Percentiles rank a stretch among this genome's conserved stretches.
Evolutionary conservation across 176 grass and related monocot genomes (phyloP).

Genomic region (Eragrostis nindensis): DNA sequence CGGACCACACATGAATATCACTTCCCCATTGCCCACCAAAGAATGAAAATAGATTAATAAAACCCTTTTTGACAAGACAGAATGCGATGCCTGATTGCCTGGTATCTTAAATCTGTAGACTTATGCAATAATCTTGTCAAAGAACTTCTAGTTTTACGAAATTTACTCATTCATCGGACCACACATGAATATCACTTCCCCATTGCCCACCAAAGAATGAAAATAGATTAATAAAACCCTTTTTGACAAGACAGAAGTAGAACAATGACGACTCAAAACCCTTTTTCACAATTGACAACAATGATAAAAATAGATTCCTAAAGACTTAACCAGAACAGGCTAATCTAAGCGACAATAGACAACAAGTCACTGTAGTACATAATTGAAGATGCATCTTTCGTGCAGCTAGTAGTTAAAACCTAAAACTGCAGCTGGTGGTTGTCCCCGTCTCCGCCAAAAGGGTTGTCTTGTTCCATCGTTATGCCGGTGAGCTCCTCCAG

Average conservation of each 20-base stretch:
- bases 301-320: background rate
- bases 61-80: too few species aligned
- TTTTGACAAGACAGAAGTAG: too few species aligned
- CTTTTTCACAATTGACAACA: background rate
- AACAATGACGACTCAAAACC: background rate
- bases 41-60: too few species aligned
- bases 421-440: background rate
- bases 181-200: background rate
- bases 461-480: background rate
- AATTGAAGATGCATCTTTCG: background rate
- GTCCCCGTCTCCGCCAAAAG: background rate
- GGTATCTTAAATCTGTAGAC: too few species aligned
- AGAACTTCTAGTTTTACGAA: too few species aligned
- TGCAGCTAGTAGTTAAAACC: background rate
- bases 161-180: too few species aligned
- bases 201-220: background rate
- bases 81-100: too few species aligned
- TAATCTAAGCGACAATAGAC: background rate
- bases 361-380: background rate
- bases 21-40: background rate
- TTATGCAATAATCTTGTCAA: too few species aligned
- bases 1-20: background rate
- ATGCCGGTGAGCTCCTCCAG: background rate
- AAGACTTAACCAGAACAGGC: background rate
- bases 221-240: too few species aligned